A percentile compares a stretch with the other conserved stretches of the same genome.
Evolutionary conservation across 805 yeast genomes (phyloP).

Genomic region (Limtongia smithiae): DNA sequence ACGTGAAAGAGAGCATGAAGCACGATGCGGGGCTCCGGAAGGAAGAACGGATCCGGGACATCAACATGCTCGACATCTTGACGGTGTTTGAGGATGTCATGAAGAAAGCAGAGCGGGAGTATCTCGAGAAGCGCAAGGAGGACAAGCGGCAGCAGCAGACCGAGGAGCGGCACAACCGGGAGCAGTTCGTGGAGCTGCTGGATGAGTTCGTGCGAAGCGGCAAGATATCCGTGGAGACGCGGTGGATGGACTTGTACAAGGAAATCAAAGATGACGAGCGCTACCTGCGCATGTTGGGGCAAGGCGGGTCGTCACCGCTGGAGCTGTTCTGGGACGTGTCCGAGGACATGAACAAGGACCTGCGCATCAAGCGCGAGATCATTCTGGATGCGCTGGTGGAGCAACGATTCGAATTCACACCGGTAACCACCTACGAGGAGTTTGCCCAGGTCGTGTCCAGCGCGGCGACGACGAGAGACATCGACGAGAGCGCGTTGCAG

Average conservation of each 20-base stretch:
- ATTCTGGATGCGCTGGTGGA: conserved; percentile 51
- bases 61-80: conserved; percentile 60
- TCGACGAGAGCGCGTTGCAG: conserved; percentile 23
- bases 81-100: conserved; percentile 46
- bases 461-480: conserved; percentile 19
- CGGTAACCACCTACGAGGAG: conserved; percentile 25
- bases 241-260: conserved; percentile 57
- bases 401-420: conserved; percentile 33
- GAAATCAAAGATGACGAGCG: conserved; percentile 52
- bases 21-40: conserved; percentile 35
- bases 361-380: conserved; percentile 58
- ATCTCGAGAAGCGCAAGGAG: conserved; percentile 32
- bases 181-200: conserved; percentile 51
- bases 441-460: conserved; percentile 30
- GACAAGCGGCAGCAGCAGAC: conserved; percentile 46
- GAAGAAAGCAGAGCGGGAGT: conserved; percentile 35
- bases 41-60: conserved; percentile 29
- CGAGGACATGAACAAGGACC: conserved; percentile 55
- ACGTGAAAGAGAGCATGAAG: conserved; percentile 15
- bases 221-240: conserved; percentile 48
- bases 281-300: conserved; percentile 62
- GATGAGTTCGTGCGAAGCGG: conserved; percentile 37
- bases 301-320: conserved; percentile 71
- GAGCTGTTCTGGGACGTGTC: conserved; percentile 74
- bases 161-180: conserved; percentile 64